phyloP scores from a whole-genome alignment of 2,329 filamentous ascomycete genomes.

The Endocalyx cinctus region DNA sequence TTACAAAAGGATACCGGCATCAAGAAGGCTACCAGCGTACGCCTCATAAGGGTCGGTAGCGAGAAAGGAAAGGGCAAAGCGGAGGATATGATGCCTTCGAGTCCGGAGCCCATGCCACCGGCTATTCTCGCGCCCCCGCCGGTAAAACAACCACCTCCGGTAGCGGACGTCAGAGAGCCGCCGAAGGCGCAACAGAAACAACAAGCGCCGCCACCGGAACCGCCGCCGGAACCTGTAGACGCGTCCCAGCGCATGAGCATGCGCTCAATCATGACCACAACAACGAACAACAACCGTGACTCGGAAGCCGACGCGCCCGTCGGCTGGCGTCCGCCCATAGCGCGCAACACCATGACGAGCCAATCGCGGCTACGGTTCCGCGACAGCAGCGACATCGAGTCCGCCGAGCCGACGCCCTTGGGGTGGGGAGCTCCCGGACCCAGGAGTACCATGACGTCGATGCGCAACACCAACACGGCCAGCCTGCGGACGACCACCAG shows the following conservation, averaged over 20 bases:
- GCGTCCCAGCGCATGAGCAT: too few relatives aligned
- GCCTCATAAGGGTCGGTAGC: slow-evolving; percentile 25
- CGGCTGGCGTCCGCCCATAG: slow-evolving; percentile 4
- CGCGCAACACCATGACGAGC: slow-evolving; percentile 10
- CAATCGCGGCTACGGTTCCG: slow-evolving; percentile 23
- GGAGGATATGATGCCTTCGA: too few relatives aligned
- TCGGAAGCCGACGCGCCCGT: slow-evolving; percentile 5
- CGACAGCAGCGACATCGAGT: slow-evolving; percentile 25
- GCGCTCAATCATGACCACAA: not conserved
- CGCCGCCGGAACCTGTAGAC: not conserved
- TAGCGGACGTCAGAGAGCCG: slow-evolving; percentile 5
- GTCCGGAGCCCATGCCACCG: slow-evolving; percentile 6
- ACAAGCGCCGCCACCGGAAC: slow-evolving; percentile 4
- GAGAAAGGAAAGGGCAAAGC: slow-evolving; percentile 13
- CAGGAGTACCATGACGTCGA: slow-evolving; percentile 4
- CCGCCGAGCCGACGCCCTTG: slow-evolving; percentile 14
- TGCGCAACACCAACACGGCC: slow-evolving; percentile 16
- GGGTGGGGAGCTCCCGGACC: slow-evolving; percentile 1
- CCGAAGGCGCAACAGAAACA: slow-evolving; percentile 3
- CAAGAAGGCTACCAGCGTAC: slow-evolving; percentile 22
- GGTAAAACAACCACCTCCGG: slow-evolving; percentile 1
- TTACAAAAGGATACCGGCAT: slow-evolving; percentile 23
- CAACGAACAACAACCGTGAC: not conserved
- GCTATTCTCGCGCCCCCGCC: slow-evolving; percentile 6
- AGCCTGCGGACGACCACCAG: slow-evolving; percentile 7